phyloP scores from a whole-genome alignment of 257 asterid species.

The Striga asiatica region DNA sequence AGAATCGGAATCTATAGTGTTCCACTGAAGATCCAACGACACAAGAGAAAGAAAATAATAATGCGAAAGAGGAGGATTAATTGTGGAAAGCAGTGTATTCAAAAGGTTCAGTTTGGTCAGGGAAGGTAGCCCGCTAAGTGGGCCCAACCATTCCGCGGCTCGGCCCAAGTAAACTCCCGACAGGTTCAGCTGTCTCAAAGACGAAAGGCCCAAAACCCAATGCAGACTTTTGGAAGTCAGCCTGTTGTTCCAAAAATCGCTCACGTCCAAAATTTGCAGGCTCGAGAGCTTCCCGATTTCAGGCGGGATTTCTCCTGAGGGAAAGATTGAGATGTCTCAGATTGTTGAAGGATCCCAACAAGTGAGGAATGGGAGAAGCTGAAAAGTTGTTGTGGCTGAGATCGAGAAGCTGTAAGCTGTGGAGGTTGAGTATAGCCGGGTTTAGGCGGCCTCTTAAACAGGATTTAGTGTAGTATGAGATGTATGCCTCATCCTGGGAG shows the following conservation, averaged over 20 bases:
- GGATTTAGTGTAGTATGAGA: constrained; percentile 8
- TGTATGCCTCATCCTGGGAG: not conserved
- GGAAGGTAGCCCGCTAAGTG: constrained; percentile 6
- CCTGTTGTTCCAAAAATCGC: constrained; percentile 15
- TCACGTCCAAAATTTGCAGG: constrained; percentile 11
- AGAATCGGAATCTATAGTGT: constrained; percentile 11
- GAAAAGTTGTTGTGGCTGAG: constrained; percentile 20
- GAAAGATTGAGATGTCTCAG: constrained; percentile 13
- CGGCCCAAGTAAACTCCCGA: not conserved
- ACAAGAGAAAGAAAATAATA: constrained; percentile 8
- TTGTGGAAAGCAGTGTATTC: constrained; percentile 6
- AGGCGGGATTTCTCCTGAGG: constrained; percentile 5
- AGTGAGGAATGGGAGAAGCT: not conserved
- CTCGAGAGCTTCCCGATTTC: constrained; percentile 2
- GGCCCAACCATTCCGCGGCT: constrained; percentile 21
- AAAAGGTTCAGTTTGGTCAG: constrained; percentile 12
- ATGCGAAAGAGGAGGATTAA: constrained; percentile 6
- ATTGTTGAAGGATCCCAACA: constrained; percentile 15
- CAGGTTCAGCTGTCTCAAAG: constrained; percentile 12
- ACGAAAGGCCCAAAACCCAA: constrained; percentile 7
- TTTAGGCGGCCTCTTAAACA: constrained; percentile 12
- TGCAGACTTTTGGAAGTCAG: constrained; percentile 5
- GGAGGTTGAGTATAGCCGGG: constrained; percentile 15
- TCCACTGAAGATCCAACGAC: constrained; percentile 18
- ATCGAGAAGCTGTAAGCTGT: constrained; percentile 2